Percentiles rank a stretch among this genome's conserved stretches.
Conservation (phyloP, 345 rosid genomes). For the Hypericum androsaemum region DNA sequence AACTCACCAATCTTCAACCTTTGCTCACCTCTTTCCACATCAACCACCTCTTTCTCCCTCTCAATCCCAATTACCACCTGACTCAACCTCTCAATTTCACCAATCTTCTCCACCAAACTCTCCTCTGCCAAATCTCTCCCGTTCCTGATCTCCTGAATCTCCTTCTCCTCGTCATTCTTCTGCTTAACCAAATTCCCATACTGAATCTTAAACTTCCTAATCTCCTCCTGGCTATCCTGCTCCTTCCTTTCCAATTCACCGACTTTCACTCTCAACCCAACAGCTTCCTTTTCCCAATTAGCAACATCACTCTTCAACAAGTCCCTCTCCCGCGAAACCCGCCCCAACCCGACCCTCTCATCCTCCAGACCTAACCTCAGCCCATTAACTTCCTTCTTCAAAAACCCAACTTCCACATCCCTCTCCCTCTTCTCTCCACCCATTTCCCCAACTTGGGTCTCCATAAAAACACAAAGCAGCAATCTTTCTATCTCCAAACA, state of each 20-base stretch:
- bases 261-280: constrained; percentile 26
- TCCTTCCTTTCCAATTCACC: constrained; percentile 31
- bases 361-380: constrained; percentile 22
- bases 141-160: background rate
- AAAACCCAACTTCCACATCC: constrained; percentile 26
- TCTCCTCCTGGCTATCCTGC: constrained; percentile 17
- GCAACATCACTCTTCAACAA: constrained; percentile 20
- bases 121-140: too few species aligned
- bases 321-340: constrained; percentile 39
- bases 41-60: too few species aligned
- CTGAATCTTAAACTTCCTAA: constrained; percentile 26
- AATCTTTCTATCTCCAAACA: constrained; percentile 34
- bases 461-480: constrained; percentile 30
- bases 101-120: too few species aligned
- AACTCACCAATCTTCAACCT: constrained; percentile 4
- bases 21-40: too few species aligned
- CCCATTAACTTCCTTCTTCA: constrained; percentile 26
- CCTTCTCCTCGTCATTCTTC: constrained; percentile 20
- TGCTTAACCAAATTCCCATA: constrained; percentile 24
- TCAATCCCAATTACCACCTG: too few species aligned
- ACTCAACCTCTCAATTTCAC: too few species aligned
- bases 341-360: constrained; percentile 21
- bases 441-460: constrained; percentile 30
- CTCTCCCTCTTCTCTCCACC: constrained; percentile 25
- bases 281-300: constrained; percentile 21